Conservation (phyloP, 805 yeast genomes). For the Kazachstania martiniae region DNA sequence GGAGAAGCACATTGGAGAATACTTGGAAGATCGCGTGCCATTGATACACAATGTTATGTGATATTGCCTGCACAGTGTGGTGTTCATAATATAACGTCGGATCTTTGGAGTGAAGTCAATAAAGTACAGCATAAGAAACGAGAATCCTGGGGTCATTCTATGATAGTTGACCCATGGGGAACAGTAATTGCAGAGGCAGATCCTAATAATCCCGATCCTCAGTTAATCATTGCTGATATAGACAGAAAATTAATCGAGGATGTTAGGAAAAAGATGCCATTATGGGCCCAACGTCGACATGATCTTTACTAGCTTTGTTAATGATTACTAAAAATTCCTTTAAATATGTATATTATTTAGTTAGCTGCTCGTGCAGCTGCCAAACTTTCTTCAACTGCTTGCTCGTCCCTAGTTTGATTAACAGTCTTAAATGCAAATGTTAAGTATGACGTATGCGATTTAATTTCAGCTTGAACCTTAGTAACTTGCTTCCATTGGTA, state of each 20-base stretch:
- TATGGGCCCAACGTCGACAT: constrained; percentile 63
- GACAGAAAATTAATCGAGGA: constrained; percentile 39
- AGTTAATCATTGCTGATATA: constrained; percentile 55
- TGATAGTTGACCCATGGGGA: constrained; percentile 93
- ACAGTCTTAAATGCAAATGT: constrained; percentile 65
- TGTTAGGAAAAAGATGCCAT: constrained; percentile 63
- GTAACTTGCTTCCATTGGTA: constrained; percentile 82
- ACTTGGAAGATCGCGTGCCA: constrained; percentile 73
- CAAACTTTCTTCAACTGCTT: constrained; percentile 4
- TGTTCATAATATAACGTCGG: constrained; percentile 45
- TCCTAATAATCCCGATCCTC: constrained; percentile 29
- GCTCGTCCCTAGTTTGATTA: constrained; percentile 13
- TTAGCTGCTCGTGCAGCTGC: not conserved
- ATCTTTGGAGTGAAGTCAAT: constrained; percentile 18
- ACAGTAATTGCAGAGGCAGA: constrained; percentile 51
- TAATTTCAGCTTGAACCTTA: constrained; percentile 71
- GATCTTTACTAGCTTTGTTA: constrained; percentile 2
- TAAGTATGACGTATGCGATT: constrained; percentile 87
- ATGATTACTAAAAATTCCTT: not conserved
- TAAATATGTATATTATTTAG: not conserved
- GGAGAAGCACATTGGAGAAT: constrained; percentile 87
- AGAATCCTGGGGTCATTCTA: constrained; percentile 75
- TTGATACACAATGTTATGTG: constrained; percentile 80
- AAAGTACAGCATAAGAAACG: constrained; percentile 29
- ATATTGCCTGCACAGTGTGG: constrained; percentile 88